phyloP scores from a whole-genome alignment of 768 basidiomycete species.

The Nevesoporus exiguus region DNA sequence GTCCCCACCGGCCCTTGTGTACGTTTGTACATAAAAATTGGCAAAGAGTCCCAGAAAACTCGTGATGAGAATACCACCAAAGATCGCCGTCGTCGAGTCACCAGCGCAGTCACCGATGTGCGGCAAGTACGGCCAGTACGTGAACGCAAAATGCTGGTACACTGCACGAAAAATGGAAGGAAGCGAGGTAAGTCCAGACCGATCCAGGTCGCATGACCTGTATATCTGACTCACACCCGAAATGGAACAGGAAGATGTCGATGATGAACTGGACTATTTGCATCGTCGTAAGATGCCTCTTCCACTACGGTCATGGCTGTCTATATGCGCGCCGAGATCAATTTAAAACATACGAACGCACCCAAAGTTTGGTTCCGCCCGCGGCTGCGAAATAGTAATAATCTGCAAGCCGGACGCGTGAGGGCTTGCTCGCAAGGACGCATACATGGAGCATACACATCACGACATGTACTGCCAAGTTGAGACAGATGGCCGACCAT shows the following conservation, averaged over 20 bases:
- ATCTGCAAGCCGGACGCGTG: conserved; percentile 47
- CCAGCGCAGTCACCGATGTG: conserved; percentile 28
- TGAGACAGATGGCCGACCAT: conserved; percentile 86
- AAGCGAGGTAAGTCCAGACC: not conserved
- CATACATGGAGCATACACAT: conserved; percentile 69
- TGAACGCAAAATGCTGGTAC: conserved; percentile 28
- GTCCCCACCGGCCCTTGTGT: conserved; percentile 3
- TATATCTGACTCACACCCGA: conserved; percentile 19
- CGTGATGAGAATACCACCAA: conserved; percentile 13
- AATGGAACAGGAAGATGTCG: conserved; percentile 19
- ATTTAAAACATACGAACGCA: not conserved
- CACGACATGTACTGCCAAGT: conserved; percentile 86
- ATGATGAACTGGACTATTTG: conserved; percentile 29
- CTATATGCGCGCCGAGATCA: not conserved
- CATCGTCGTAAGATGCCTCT: conserved; percentile 24
- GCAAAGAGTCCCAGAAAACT: conserved; percentile 25
- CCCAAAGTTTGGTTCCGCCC: conserved; percentile 40
- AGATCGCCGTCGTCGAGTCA: conserved; percentile 16
- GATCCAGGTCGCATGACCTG: not conserved
- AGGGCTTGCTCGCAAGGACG: not conserved
- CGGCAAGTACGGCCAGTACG: conserved; percentile 22
- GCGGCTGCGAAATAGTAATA: conserved; percentile 99
- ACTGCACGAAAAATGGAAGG: conserved; percentile 8
- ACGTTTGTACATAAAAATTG: conserved; percentile 26
- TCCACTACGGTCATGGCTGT: conserved; percentile 19